A percentile compares a stretch with the other conserved stretches of the same genome.
Conservation (phyloP, 306 rosid genomes). For the Cucurbita ficifolia region DNA sequence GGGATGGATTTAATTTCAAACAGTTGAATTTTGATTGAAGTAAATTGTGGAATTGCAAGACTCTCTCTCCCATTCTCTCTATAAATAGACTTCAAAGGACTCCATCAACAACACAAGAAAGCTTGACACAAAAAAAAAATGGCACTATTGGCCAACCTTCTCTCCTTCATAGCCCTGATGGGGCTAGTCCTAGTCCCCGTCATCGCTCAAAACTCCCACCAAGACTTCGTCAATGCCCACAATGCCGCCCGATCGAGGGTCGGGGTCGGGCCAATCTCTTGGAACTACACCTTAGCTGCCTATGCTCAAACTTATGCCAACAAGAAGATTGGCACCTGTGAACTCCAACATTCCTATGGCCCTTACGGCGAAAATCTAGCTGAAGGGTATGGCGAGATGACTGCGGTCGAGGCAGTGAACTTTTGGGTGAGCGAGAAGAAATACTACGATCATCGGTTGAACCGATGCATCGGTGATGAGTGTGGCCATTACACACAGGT, state of each 20-base stretch:
- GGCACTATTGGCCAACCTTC: not conserved
- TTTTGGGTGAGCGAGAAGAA: conserved; percentile 20
- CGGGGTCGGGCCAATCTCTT: not conserved
- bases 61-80: not conserved
- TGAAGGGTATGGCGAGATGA: not conserved
- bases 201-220: conserved; percentile 1
- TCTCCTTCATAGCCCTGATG: not conserved
- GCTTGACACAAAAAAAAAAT: not conserved
- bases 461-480: conserved; percentile 6
- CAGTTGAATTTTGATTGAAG: not conserved
- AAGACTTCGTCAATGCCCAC: conserved; percentile 4
- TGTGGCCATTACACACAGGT: conserved; percentile 30
- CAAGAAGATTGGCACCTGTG: not conserved
- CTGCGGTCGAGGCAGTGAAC: conserved; percentile 7
- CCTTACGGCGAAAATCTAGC: not conserved
- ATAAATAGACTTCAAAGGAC: not conserved
- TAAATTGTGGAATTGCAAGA: not conserved
- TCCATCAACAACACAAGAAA: not conserved
- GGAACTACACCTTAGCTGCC: conserved; percentile 7
- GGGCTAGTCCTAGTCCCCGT: not conserved
- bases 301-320: conserved; percentile 4
- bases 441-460: not conserved
- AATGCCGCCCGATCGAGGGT: not conserved
- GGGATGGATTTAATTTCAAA: too few relatives aligned
- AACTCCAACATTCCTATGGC: not conserved